phyloP scores from a whole-genome alignment of 2,329 filamentous ascomycete species.

The Lasiodiplodia sp. region DNA sequence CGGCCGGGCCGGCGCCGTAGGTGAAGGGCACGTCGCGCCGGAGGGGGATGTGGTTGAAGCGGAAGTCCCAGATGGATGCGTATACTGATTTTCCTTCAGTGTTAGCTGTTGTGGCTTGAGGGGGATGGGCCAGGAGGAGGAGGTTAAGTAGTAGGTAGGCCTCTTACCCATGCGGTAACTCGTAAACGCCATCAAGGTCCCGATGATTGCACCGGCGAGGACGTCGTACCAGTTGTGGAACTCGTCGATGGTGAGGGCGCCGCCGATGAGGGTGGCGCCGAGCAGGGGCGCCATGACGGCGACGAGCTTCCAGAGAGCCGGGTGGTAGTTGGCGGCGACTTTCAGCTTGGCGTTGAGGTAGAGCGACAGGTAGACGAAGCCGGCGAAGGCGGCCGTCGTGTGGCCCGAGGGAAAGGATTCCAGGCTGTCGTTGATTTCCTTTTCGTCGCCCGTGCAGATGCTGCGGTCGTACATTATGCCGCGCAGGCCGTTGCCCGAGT shows the following conservation, averaged over 20 bases:
- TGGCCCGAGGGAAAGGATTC: slow-evolving; percentile 78
- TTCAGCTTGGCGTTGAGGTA: slow-evolving; percentile 84
- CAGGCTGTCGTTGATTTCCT: slow-evolving; percentile 72
- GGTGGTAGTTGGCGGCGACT: slow-evolving; percentile 75
- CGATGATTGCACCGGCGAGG: slow-evolving; percentile 71
- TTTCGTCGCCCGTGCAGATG: slow-evolving; percentile 72
- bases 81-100: slow-evolving; percentile 48
- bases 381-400: slow-evolving; percentile 75
- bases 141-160: no score
- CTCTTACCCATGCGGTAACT: slow-evolving; percentile 66
- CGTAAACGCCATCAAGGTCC: slow-evolving; percentile 69
- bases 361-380: slow-evolving; percentile 73
- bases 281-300: slow-evolving; percentile 71
- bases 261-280: slow-evolving; percentile 71
- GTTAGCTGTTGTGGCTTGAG: background rate
- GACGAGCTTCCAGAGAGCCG: slow-evolving; percentile 76
- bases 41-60: slow-evolving; percentile 71
- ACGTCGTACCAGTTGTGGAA: slow-evolving; percentile 77
- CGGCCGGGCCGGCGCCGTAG: slow-evolving; percentile 53
- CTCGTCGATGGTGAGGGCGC: slow-evolving; percentile 73
- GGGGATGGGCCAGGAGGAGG: no score
- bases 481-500: slow-evolving; percentile 60
- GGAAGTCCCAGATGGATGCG: slow-evolving; percentile 72
- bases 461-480: slow-evolving; percentile 73
- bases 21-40: slow-evolving; percentile 64